Percentiles rank a stretch among this genome's conserved stretches.
Conservation (phyloP, 1,284 basidiomycete genomes). For the Rhodotorula sp. region DNA sequence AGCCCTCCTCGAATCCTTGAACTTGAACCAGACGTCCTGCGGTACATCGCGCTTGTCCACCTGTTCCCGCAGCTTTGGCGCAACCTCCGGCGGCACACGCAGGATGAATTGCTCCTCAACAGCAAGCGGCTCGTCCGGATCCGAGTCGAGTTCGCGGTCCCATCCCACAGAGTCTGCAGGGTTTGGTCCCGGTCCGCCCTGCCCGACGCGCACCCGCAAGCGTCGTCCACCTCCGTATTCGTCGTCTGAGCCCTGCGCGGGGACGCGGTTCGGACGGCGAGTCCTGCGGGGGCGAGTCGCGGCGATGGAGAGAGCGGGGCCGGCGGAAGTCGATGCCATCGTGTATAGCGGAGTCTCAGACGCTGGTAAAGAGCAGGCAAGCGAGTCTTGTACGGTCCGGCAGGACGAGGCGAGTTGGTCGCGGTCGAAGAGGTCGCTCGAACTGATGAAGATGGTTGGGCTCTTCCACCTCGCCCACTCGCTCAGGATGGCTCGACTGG, state of each 20-base stretch:
- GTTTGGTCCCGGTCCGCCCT: constrained; percentile 19
- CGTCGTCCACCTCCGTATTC: constrained; percentile 66
- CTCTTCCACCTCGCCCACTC: too few relatives aligned
- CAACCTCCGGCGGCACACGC: constrained; percentile 72
- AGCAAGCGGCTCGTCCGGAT: constrained; percentile 77
- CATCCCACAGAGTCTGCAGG: constrained; percentile 36
- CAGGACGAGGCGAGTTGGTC: neutral
- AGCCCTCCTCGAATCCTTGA: constrained; percentile 92
- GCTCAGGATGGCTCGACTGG: too few relatives aligned
- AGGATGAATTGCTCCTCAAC: constrained; percentile 99
- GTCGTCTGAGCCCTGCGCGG: constrained; percentile 18
- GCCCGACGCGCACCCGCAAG: constrained; percentile 61
- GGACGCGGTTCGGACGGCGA: constrained; percentile 6
- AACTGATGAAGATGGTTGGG: too few relatives aligned
- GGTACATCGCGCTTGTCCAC: constrained; percentile 32
- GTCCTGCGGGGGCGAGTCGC: constrained; percentile 22
- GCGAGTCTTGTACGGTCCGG: too few relatives aligned
- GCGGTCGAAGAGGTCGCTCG: neutral
- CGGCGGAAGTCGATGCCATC: neutral
- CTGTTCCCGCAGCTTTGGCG: constrained; percentile 66
- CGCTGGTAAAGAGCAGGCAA: neutral
- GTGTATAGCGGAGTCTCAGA: neutral
- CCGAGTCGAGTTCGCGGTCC: constrained; percentile 87
- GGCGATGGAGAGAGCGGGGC: constrained; percentile 22
- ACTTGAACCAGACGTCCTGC: constrained; percentile 94